These are phyloP conservation scores for Colletotrichum karsti DNA, from an alignment of 2,329 filamentous ascomycete species.

Conservation along the genomic window DNA sequence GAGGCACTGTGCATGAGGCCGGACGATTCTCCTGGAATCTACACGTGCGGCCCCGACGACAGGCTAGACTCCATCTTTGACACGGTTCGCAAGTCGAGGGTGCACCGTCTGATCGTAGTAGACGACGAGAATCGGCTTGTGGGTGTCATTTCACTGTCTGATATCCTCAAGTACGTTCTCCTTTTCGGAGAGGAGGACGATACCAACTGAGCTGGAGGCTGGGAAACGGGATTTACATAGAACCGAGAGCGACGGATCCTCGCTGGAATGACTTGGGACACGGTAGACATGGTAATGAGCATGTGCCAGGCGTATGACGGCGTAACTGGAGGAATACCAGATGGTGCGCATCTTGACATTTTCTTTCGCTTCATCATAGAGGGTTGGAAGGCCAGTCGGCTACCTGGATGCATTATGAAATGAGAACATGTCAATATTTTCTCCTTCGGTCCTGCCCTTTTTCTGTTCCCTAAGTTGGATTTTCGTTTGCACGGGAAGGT, in stretches of 20 bases:
- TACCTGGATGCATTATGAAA: conserved; percentile 27
- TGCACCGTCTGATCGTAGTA: conserved; percentile 92
- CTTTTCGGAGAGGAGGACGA: conserved; percentile 76
- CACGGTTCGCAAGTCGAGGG: conserved; percentile 92
- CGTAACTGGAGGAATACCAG: conserved; percentile 30
- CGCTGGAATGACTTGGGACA: conserved; percentile 29
- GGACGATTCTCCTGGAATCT: conserved; percentile 94
- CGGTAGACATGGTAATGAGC: conserved; percentile 32
- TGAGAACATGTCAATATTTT: conserved; percentile 22
- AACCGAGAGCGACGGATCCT: conserved; percentile 27
- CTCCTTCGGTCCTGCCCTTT: neutral
- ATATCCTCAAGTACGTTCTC: conserved; percentile 95
- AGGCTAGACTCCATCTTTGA: conserved; percentile 96
- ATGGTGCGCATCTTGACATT: conserved; percentile 22
- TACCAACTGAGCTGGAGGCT: neutral
- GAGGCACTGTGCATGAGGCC: conserved; percentile 88
- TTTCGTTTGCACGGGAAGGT: neutral
- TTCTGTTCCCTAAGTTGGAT: neutral
- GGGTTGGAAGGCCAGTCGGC: conserved; percentile 5
- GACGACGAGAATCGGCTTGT: conserved; percentile 88
- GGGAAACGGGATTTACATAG: conserved; percentile 25
- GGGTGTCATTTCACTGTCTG: conserved; percentile 91
- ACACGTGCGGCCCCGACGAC: conserved; percentile 92
- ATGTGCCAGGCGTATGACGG: conserved; percentile 43
- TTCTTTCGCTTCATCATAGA: conserved; percentile 29